A percentile compares a stretch with the other conserved stretches of the same genome.
Conservation (phyloP, 2,329 filamentous ascomycete species). For the Aspergillus sergii region DNA sequence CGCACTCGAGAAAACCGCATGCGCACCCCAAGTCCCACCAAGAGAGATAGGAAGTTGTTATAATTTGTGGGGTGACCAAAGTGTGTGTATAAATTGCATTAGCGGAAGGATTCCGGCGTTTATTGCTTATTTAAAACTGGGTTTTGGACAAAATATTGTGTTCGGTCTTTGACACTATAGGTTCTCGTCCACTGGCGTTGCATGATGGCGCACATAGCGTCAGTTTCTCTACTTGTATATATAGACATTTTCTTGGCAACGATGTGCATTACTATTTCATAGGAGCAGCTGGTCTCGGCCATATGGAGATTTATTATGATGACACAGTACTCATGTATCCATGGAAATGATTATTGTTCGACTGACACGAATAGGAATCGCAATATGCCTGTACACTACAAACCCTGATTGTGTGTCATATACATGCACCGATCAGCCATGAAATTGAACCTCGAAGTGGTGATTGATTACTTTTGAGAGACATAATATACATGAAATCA, state of each 20-base stretch:
- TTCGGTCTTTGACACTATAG: not conserved
- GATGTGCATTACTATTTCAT: not conserved
- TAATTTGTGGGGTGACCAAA: not conserved
- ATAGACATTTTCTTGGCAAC: not conserved
- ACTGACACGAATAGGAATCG: not conserved
- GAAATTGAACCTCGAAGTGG: not conserved
- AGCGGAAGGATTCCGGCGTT: constrained; percentile 15
- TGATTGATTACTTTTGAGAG: not conserved
- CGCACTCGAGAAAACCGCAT: constrained; percentile 34
- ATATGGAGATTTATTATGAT: not conserved
- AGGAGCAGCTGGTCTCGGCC: not conserved
- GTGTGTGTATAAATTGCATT: constrained; percentile 13
- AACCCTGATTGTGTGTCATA: not conserved
- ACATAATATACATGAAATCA: not conserved
- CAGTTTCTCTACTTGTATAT: not conserved
- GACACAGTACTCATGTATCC: not conserved
- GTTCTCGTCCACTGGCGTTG: not conserved
- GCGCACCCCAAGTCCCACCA: constrained; percentile 42
- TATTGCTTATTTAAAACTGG: not conserved
- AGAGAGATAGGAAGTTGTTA: constrained; percentile 29
- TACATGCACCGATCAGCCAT: not conserved
- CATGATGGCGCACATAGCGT: not conserved
- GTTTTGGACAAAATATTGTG: not conserved
- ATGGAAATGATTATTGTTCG: not conserved
- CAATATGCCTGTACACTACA: not conserved